Conservation (phyloP, 352 stramenopile genomes). For the Globisporangium nodosum region DNA sequence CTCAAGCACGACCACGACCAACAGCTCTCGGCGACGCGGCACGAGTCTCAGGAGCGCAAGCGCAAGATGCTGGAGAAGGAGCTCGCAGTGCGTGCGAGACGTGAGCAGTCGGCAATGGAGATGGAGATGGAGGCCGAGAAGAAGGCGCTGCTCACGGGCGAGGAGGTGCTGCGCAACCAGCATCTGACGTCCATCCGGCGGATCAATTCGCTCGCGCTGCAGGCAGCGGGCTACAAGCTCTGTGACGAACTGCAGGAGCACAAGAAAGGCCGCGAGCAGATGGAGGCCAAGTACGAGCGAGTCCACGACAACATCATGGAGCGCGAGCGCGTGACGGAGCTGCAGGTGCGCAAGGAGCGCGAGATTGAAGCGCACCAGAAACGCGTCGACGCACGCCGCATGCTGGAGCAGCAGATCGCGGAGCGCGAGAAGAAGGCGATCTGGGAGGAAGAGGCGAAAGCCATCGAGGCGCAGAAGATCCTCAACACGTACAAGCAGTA, state of each 20-base stretch:
- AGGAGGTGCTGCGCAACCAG: slow-evolving; percentile 52
- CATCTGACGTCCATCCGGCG: slow-evolving; percentile 58
- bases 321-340: slow-evolving; percentile 46
- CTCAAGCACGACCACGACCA: slow-evolving; percentile 37
- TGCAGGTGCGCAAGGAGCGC: slow-evolving; percentile 40
- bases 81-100: slow-evolving; percentile 47
- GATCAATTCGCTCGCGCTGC: slow-evolving; percentile 62
- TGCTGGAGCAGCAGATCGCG: slow-evolving; percentile 68
- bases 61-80: slow-evolving; percentile 76
- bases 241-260: slow-evolving; percentile 50
- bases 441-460: slow-evolving; percentile 73
- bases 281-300: slow-evolving; percentile 56
- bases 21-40: slow-evolving; percentile 32
- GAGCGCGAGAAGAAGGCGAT: slow-evolving; percentile 64
- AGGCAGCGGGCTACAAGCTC: slow-evolving; percentile 55
- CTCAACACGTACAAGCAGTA: slow-evolving; percentile 80
- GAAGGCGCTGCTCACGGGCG: slow-evolving; percentile 55
- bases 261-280: slow-evolving; percentile 32
- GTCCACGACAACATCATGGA: slow-evolving; percentile 75
- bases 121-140: slow-evolving; percentile 64
- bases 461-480: slow-evolving; percentile 73
- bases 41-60: slow-evolving; percentile 66
- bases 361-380: slow-evolving; percentile 35
- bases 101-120: slow-evolving; percentile 67
- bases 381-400: slow-evolving; percentile 50